Conservation (phyloP, 106 monocot genomes). For the Acorus gramineus region DNA sequence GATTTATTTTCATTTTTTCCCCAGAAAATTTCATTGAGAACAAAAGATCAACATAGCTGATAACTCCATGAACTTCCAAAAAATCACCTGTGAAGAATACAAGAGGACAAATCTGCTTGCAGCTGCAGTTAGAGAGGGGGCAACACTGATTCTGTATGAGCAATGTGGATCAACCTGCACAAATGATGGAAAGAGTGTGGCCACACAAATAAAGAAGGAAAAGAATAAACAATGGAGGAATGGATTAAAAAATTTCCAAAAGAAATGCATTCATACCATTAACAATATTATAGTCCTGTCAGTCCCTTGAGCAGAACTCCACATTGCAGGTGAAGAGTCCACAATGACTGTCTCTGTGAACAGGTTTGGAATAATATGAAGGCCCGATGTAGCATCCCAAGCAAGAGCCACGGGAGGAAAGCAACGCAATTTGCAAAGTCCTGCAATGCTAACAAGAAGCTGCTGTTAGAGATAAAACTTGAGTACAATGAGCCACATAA, state of each 20-base stretch:
- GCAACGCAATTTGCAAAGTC: constrained; percentile 80
- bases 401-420: constrained; percentile 86
- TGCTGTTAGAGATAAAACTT: too few species aligned
- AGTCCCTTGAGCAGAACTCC: constrained; percentile 43
- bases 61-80: background rate
- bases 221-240: too few species aligned
- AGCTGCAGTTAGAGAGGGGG: constrained; percentile 54
- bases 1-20: too few species aligned
- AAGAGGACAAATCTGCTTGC: constrained; percentile 75
- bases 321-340: constrained; percentile 75
- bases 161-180: constrained; percentile 97
- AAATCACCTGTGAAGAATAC: constrained; percentile 73
- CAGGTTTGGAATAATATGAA: constrained; percentile 71
- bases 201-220: too few species aligned
- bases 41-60: too few species aligned
- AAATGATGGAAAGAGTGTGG: background rate
- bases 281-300: constrained; percentile 59
- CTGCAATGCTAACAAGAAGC: constrained; percentile 26
- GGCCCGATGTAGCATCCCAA: constrained; percentile 69
- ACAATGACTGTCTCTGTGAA: constrained; percentile 64
- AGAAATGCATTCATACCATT: constrained; percentile 32
- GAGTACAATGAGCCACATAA: too few species aligned
- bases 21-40: background rate
- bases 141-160: constrained; percentile 63
- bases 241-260: too few species aligned